Evolutionary conservation across 179 eudicot genomes (phyloP).

Genomic region (Patellifolia procumbens): DNA sequence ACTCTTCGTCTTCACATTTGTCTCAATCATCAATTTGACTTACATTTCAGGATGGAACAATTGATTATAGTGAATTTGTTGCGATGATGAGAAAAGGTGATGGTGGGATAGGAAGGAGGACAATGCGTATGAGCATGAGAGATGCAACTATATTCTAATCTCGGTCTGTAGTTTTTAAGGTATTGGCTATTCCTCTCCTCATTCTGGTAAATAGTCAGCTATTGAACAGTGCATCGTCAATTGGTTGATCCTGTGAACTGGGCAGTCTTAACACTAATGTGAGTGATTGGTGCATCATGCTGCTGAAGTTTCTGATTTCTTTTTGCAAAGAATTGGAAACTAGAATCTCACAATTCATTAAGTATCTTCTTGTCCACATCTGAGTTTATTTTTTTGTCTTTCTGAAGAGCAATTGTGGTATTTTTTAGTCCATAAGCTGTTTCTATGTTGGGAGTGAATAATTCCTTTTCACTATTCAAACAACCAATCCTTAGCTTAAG

Average conservation of each 20-base stretch:
- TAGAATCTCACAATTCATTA: neutral
- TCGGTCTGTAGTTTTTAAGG: slow-evolving; percentile 23
- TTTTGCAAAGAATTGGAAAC: neutral
- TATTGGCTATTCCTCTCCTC: slow-evolving; percentile 7
- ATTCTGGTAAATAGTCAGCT: neutral
- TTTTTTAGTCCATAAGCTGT: neutral
- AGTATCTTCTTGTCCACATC: neutral
- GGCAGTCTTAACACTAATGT: neutral
- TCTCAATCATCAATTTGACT: slow-evolving; percentile 17
- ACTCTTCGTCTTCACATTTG: neutral
- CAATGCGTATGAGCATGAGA: slow-evolving; percentile 84
- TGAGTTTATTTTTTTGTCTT: neutral
- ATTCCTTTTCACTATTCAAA: neutral
- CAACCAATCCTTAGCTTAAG: neutral
- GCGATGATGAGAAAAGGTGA: slow-evolving; percentile 91
- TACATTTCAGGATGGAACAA: slow-evolving; percentile 64
- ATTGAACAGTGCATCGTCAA: neutral
- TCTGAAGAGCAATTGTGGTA: neutral
- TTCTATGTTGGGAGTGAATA: neutral
- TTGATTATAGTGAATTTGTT: slow-evolving; percentile 80
- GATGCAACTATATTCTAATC: slow-evolving; percentile 52
- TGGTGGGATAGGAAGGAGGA: slow-evolving; percentile 77
- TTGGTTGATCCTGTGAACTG: neutral
- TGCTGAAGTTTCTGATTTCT: neutral
- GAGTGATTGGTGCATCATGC: neutral